Evolutionary conservation across 495 filamentous ascomycete genomes (phyloP).

Genomic region (Penicillium soppii): DNA sequence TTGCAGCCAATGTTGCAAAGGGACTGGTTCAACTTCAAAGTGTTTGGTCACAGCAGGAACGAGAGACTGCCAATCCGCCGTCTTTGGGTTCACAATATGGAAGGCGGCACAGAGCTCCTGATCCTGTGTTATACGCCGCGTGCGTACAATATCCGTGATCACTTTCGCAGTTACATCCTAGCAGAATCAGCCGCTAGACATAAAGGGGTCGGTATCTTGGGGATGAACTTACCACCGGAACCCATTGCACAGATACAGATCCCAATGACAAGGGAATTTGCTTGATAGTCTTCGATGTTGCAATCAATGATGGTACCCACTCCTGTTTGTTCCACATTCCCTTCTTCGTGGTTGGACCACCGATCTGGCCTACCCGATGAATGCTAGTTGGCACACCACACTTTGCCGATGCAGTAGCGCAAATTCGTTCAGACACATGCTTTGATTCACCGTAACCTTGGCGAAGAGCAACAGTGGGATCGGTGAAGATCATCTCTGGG

Average conservation of each 20-base stretch:
- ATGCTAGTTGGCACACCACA: constrained; percentile 43
- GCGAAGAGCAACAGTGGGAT: constrained; percentile 22
- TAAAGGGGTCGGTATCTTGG: neutral
- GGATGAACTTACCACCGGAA: constrained; percentile 9
- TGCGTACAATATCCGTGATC: neutral
- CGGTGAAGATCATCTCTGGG: constrained; percentile 43
- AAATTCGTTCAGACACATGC: constrained; percentile 49
- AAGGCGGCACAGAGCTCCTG: neutral
- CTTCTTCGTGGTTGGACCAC: constrained; percentile 36
- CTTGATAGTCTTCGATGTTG: constrained; percentile 16
- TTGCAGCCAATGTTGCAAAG: neutral
- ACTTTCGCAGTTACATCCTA: neutral
- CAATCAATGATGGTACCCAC: constrained; percentile 33
- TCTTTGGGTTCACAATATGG: neutral
- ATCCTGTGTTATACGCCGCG: neutral
- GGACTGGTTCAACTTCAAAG: neutral
- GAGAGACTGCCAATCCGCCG: neutral
- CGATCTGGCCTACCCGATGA: constrained; percentile 58
- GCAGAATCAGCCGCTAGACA: neutral
- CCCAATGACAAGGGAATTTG: constrained; percentile 9
- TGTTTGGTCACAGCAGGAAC: neutral
- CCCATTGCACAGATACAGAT: constrained; percentile 4
- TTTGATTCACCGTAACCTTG: constrained; percentile 44
- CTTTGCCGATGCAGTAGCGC: constrained; percentile 39
- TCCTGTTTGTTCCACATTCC: constrained; percentile 38